Evolutionary conservation across 1,139 yeast genomes (phyloP), one percentile per base, ranked within the genome.

Genomic region (Protomyces arabidopsidicola): DNA sequence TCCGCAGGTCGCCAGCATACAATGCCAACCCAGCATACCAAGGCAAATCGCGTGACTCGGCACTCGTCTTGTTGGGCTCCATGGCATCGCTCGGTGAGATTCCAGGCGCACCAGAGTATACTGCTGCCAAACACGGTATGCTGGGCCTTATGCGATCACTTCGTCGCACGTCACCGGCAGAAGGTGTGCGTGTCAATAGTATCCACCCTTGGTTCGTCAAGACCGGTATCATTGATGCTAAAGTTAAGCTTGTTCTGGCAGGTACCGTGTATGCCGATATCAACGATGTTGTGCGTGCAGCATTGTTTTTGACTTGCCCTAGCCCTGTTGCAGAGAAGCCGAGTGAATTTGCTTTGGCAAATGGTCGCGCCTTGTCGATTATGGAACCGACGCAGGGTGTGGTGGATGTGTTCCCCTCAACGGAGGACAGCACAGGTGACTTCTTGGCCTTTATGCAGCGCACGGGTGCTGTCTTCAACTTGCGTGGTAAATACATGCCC

Each of bases 161-260:
- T 3, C 63, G 63, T 3, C 55, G 58, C 10, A 60, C 63, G 3
- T 48, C 54, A n/a, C 58, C 58, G 10, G 54, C 52, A 24, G 63
- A 60, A 12, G 58, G 50, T 14, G 45, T 60, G 3, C 63, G 63
- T 10, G 63, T 60, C 38, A 60, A 60, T 35, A 53, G 54, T 10
- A 60, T 60, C 18, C 58, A 53, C 20, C 63, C 63, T n/a, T 60
- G 63, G 63, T 60, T 60, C 54, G 63, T 60, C 20, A 56, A 60
- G 48, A 60, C 63, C 4, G 58, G 58, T 18, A 60, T 60, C 50
- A 53, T 60, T 42, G 63, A 53, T 18, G 58, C 55, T n/a, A 53
- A 53, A n/a, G 63, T 60, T 27, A 53, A 54, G 35, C 24, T 54
- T n/a, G 45, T 60, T n/a, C 58, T 60, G 14, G 58, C 58, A 3